phyloP scores from a whole-genome alignment of 345 rosid genomes.

The Psidium friedrichsthalianum region DNA sequence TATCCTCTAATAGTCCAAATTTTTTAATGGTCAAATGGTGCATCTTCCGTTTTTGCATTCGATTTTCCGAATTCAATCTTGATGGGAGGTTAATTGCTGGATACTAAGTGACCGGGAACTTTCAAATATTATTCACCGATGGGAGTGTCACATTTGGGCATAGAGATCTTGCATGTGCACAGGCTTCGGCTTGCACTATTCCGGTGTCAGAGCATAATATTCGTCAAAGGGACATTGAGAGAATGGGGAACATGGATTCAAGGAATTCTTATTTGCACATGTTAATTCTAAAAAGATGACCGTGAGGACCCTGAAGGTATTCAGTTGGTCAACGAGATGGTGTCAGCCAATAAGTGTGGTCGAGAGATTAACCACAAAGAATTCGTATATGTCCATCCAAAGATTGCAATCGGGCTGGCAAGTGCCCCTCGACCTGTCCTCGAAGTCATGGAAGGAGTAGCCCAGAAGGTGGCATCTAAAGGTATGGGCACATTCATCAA shows the following conservation, averaged over 20 bases:
- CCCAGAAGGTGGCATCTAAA: constrained; percentile 69
- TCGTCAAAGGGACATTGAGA: constrained; percentile 29
- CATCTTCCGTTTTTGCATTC: too few relatives aligned
- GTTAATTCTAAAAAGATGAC: constrained; percentile 57
- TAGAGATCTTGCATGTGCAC: too few relatives aligned
- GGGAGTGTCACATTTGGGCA: too few relatives aligned
- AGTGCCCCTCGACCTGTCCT: constrained; percentile 93
- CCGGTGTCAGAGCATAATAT: too few relatives aligned
- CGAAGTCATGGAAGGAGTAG: constrained; percentile 93
- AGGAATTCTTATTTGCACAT: constrained; percentile 72
- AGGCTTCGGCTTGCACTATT: too few relatives aligned
- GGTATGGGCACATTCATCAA: constrained; percentile 72
- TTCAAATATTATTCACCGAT: too few relatives aligned
- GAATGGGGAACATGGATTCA: constrained; percentile 97
- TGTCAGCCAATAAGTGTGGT: constrained; percentile 85
- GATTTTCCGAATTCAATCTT: too few relatives aligned
- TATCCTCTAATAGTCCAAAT: too few relatives aligned
- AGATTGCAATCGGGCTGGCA: constrained; percentile 94
- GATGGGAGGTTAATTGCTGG: too few relatives aligned
- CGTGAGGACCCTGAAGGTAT: constrained; percentile 66
- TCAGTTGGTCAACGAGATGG: constrained; percentile 79
- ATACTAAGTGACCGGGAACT: too few relatives aligned
- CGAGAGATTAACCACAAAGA: constrained; percentile 87
- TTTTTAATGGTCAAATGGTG: too few relatives aligned
- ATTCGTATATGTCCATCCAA: constrained; percentile 80